phyloP scores from a whole-genome alignment of 1,284 basidiomycete species.

The Papiliotrema laurentii region DNA sequence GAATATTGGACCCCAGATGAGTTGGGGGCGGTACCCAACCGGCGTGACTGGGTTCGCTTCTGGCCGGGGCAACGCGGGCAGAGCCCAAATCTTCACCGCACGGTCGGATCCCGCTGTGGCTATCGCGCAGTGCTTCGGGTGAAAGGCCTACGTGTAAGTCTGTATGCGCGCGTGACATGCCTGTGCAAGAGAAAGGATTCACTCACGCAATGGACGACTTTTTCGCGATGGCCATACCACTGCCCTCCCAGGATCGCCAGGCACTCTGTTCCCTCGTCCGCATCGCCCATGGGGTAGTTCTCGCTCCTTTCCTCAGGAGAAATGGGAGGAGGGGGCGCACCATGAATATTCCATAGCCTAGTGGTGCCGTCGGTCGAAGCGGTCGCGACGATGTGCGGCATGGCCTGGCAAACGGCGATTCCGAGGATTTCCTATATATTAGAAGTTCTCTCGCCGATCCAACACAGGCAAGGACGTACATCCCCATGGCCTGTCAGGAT shows the following conservation, averaged over 20 bases:
- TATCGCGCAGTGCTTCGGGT: constrained; percentile 21
- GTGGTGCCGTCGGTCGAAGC: constrained; percentile 32
- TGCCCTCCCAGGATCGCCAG: constrained; percentile 25
- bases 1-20: constrained; percentile 25
- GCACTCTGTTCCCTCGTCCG: constrained; percentile 25
- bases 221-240: constrained; percentile 21
- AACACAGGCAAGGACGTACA: constrained; percentile 16
- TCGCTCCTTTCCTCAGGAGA: constrained; percentile 4
- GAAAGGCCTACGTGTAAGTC: constrained; percentile 22
- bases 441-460: not conserved
- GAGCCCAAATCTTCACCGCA: constrained; percentile 28
- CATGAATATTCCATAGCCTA: constrained; percentile 35
- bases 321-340: constrained; percentile 8
- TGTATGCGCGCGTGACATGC: too few relatives aligned
- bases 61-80: constrained; percentile 20
- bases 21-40: constrained; percentile 17
- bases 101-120: constrained; percentile 22
- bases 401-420: constrained; percentile 14
- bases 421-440: constrained; percentile 23
- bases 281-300: constrained; percentile 29
- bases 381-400: constrained; percentile 38
- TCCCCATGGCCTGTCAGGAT: constrained; percentile 30
- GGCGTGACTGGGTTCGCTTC: not conserved
- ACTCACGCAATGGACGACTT: constrained; percentile 19
- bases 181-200: too few relatives aligned